A percentile compares a stretch with the other conserved stretches of the same genome.
Conservation (phyloP, 2,329 filamentous ascomycete genomes). For the Aspergillus quadricinctus region DNA sequence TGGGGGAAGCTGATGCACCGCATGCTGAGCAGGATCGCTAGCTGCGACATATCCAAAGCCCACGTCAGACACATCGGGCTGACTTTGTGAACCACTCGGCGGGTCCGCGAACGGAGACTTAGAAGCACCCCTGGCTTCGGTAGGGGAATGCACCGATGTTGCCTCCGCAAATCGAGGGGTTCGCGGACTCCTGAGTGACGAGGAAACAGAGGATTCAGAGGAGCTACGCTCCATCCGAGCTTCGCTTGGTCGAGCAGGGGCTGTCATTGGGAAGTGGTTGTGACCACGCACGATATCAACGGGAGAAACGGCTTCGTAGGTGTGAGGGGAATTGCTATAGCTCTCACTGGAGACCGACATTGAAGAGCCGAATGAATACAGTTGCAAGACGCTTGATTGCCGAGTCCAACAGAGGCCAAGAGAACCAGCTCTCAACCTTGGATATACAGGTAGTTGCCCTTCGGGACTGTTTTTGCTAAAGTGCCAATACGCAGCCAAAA, state of each 20-base stretch:
- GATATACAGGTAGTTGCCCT: neutral
- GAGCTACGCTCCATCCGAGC: conserved; percentile 22
- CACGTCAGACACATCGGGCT: conserved; percentile 67
- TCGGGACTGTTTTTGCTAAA: neutral
- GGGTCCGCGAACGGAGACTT: conserved; percentile 52
- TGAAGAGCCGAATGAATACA: neutral
- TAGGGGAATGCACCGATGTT: conserved; percentile 59
- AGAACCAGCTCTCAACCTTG: conserved; percentile 33
- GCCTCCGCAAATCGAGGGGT: conserved; percentile 62
- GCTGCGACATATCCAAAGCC: conserved; percentile 85
- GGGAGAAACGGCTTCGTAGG: conserved; percentile 35
- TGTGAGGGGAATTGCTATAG: conserved; percentile 25
- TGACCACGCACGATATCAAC: conserved; percentile 33
- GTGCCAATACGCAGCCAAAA: neutral
- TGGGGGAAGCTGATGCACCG: conserved; percentile 57
- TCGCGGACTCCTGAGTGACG: conserved; percentile 49
- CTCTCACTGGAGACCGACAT: conserved; percentile 26
- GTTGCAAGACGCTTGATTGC: neutral
- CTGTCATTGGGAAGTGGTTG: conserved; percentile 28
- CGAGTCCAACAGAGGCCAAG: conserved; percentile 19
- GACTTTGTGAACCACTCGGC: conserved; percentile 45
- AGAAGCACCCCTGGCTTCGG: conserved; percentile 44
- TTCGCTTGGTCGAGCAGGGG: conserved; percentile 23
- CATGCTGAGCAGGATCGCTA: conserved; percentile 48
- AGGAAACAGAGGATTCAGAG: conserved; percentile 27